Percentiles rank a stretch among this genome's conserved stretches.
Evolutionary conservation across 768 basidiomycete species (phyloP).

Genomic region (Phanerochaete sordida): DNA sequence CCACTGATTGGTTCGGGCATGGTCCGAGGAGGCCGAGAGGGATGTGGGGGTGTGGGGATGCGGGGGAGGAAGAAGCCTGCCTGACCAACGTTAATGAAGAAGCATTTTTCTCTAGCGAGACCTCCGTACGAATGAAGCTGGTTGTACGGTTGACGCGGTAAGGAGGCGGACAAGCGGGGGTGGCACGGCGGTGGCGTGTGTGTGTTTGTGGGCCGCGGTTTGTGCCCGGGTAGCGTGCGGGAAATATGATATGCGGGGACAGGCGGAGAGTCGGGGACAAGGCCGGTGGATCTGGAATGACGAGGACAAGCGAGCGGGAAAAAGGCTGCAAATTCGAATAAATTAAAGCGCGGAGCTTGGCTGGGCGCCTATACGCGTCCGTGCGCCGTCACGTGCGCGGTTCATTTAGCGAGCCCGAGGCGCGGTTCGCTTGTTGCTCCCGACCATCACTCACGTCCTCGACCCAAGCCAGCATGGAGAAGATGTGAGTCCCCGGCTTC

Average conservation of each 20-base stretch:
- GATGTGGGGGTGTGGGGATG: too few relatives aligned
- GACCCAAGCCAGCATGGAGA: background rate
- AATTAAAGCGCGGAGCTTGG: background rate
- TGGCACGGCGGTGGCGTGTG: background rate
- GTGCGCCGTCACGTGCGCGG: background rate
- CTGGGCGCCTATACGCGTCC: background rate
- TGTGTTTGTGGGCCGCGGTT: too few relatives aligned
- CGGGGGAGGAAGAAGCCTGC: too few relatives aligned
- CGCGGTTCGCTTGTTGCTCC: background rate
- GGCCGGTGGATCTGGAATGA: background rate
- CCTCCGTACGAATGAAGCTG: too few relatives aligned
- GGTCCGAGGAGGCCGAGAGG: too few relatives aligned
- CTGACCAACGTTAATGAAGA: too few relatives aligned
- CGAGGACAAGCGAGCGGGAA: background rate
- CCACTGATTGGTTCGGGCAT: too few relatives aligned
- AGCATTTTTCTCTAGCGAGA: too few relatives aligned
- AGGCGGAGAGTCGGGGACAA: too few relatives aligned
- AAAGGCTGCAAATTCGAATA: background rate
- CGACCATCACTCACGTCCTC: background rate
- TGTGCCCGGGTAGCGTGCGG: background rate
- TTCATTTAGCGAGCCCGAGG: background rate
- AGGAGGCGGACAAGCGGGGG: too few relatives aligned
- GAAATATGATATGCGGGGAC: background rate
- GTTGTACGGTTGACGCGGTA: too few relatives aligned
- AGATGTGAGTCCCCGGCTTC: background rate